phyloP scores from a whole-genome alignment of 768 basidiomycete species.

The Rickenella mellea region DNA sequence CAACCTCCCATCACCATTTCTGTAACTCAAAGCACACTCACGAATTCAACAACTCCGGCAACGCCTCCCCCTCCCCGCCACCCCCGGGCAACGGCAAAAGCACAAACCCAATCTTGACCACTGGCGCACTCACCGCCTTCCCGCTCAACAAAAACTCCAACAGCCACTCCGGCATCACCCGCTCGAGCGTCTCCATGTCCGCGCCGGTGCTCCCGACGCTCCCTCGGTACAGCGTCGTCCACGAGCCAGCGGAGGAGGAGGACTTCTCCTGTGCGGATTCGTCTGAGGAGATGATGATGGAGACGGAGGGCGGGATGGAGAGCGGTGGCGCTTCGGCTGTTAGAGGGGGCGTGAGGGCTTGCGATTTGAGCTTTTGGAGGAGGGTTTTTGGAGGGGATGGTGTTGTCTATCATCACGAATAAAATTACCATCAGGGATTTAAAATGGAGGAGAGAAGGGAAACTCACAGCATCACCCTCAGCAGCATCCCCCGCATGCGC shows the following conservation, averaged over 20 bases:
- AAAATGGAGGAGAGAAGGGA: not conserved
- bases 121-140: conserved; percentile 38
- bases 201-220: conserved; percentile 47
- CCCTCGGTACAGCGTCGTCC: conserved; percentile 70
- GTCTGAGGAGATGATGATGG: conserved; percentile 68
- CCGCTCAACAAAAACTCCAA: conserved; percentile 77
- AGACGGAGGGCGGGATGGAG: conserved; percentile 46
- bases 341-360: conserved; percentile 54
- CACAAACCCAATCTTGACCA: conserved; percentile 81
- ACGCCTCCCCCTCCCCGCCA: conserved; percentile 43
- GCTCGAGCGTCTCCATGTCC: conserved; percentile 54
- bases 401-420: not conserved
- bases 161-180: conserved; percentile 79
- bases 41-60: conserved; percentile 83
- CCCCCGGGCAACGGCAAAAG: conserved; percentile 66
- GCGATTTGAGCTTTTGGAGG: conserved; percentile 43
- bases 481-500: conserved; percentile 16
- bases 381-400: conserved; percentile 32
- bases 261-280: conserved; percentile 78
- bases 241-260: conserved; percentile 57
- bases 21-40: conserved; percentile 29
- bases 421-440: not conserved
- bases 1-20: conserved; percentile 1
- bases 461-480: conserved; percentile 13
- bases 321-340: conserved; percentile 66